Percentiles rank a stretch among this genome's conserved stretches.
phyloP scores from a whole-genome alignment of 164 flowering plant species.

The Annona squamosa region DNA sequence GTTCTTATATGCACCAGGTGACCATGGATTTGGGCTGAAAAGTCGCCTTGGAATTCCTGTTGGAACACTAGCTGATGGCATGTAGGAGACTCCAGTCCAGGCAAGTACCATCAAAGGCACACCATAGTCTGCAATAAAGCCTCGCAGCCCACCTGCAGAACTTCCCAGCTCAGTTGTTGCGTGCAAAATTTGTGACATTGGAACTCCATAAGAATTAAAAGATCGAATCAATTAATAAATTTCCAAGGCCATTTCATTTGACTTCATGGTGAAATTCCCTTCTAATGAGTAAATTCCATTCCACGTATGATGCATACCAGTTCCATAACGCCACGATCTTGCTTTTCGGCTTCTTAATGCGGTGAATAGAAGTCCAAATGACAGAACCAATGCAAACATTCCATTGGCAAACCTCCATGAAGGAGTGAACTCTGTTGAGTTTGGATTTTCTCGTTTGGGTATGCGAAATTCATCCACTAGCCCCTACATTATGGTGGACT shows the following conservation, averaged over 20 bases:
- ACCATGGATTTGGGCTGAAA: slow-evolving; percentile 97
- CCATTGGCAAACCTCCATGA: slow-evolving; percentile 98
- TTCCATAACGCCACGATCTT: slow-evolving; percentile 94
- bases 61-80: slow-evolving; percentile 69
- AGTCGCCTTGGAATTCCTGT: slow-evolving; percentile 89
- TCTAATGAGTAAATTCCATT: not conserved
- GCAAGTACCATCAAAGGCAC: slow-evolving; percentile 95
- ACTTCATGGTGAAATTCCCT: not conserved
- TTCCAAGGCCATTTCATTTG: not conserved
- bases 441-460: slow-evolving; percentile 56
- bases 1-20: slow-evolving; percentile 92
- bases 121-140: slow-evolving; percentile 92
- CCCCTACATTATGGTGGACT: slow-evolving; percentile 38
- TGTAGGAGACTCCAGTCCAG: slow-evolving; percentile 89
- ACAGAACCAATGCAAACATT: slow-evolving; percentile 92
- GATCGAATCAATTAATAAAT: not conserved
- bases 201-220: no score
- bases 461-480: slow-evolving; percentile 77
- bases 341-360: slow-evolving; percentile 87
- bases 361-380: slow-evolving; percentile 86
- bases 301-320: slow-evolving; percentile 37
- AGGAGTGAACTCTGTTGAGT: slow-evolving; percentile 40
- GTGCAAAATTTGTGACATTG: not conserved
- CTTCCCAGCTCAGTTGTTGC: slow-evolving; percentile 2
- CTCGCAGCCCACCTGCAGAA: slow-evolving; percentile 73